Base-by-base conservation (phyloP, 2,329 filamentous ascomycete species). In the Botrytis galanthina region DNA sequence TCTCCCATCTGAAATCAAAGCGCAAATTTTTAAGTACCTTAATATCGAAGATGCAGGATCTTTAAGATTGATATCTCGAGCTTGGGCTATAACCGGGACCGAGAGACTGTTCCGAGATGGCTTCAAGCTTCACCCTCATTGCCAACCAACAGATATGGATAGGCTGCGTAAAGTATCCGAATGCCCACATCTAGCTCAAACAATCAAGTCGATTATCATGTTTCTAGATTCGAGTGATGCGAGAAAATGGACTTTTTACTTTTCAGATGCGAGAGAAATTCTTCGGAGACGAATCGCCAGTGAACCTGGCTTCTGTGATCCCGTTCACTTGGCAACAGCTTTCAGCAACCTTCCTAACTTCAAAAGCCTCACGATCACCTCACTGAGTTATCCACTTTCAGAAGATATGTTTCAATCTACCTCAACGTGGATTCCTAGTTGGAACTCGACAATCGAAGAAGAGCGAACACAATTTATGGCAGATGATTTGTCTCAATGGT, bases 401-500 rank as follows among this genome's bases (percentile, higher is more conserved):
- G 64, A 62, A 10, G 57, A 62, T 37, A 61, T 48, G 18, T 73
- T 70, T 61, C 51, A 70, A 69, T 62, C 37, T 18, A 70, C 48
- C 7, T 57, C 66, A 26, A 69, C 51, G 8, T 73, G 71, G 71
- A 37, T 70, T 8, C 71, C 64, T 1, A 70, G 48, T 42, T 73
- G 71, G 71, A 70, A 70, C 4, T 72, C 62, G 14, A 72, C 70
- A 18, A 46, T 68, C 22, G 70, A 68, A 46, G 39, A 72, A 14
- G 62, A 72, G 26, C 59, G 70, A 39, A 59, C 51, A 46, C 70
- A 68, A 29, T 68, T 72, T 42, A 68, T 72, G 62, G 70, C 70
- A 26, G 70, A 72, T 46, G 70, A 72, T 46, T 26, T 72, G 14
- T 68, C 70, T 10, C 70, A 72, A 46, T 73, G 71, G 71, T 73